Evolutionary conservation across 164 flowering plant genomes (phyloP), one percentile per base, ranked within the genome.

Genomic region (Liquidambar formosana): DNA sequence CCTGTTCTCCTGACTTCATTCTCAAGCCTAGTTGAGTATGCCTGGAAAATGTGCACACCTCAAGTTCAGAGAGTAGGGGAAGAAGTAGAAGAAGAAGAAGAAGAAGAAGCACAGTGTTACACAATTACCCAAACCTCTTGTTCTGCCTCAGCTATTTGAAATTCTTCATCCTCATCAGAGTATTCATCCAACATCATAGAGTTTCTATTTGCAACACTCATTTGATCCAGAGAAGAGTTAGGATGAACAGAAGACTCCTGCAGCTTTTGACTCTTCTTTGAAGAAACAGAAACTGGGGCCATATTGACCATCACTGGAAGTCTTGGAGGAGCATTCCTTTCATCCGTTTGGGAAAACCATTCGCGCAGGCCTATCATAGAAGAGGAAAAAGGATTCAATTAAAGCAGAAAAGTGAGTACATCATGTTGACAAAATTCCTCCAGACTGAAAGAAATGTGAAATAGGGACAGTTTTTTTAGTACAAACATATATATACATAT

Each of bases 111-210:
- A 28, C 45, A 66, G 44, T 10, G 18, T 26, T 65, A 63, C 27
- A 28, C 69, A 69, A 66, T n/a, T n/a, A n/a, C 6, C 41, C 59
- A 70, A 67, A 92, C 98, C 97, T 93, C 92, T 79, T 86, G 91
- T 58, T 91, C 93, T 27, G 79, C 64, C 60, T 87, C 96, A 63
- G 92, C 79, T 62, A 76, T 64, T 77, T 90, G 99, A 77, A 77
- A 85, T 62, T 92, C 99, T 66, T 96, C 98, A 75, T 96, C 99
- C 22, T 96, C 99, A 71, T 96, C 99, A 58, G 98, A 91, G 74
- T 83, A 79, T 67, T 93, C 99, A 83, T 96, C 99, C 88, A 93
- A 68, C 85, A 90, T 61, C 41, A 76, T 82, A 47, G 91, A 85
- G 76, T 90, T 88, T 81, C 89, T 85, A 72, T 83, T 83, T 23